Evolutionary conservation across 192 early-diverging fungal genomes (phyloP).

Genomic region (Entomortierella chlamydospora): DNA sequence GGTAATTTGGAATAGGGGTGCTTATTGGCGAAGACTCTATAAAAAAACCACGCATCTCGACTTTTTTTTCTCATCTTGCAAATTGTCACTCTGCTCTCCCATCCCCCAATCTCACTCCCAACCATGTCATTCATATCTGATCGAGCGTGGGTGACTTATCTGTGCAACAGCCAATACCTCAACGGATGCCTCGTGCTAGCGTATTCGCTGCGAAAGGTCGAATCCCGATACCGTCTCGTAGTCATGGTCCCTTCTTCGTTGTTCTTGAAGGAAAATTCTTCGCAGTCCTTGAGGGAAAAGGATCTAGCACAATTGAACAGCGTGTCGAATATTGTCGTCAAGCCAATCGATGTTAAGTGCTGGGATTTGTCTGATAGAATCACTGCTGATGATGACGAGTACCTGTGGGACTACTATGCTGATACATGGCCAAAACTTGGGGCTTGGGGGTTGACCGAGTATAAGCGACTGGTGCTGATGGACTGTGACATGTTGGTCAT

Average conservation of each 20-base stretch:
- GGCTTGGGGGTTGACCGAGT: conserved; percentile 69
- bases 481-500: conserved; percentile 78
- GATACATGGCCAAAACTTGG: conserved; percentile 74
- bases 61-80: not conserved
- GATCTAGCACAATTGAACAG: conserved; percentile 2
- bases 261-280: not conserved
- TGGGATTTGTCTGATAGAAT: not conserved
- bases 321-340: conserved; percentile 8
- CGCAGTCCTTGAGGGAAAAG: not conserved
- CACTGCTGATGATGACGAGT: conserved; percentile 4
- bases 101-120: not conserved
- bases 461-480: conserved; percentile 68
- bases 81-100: not conserved
- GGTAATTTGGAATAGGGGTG: no score
- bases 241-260: conserved; percentile 17
- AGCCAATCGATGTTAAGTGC: conserved; percentile 7
- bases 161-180: conserved; percentile 7
- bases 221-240: conserved; percentile 15
- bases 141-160: conserved; percentile 14
- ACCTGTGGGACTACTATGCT: conserved; percentile 25
- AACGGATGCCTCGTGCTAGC: conserved; percentile 20
- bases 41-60: not conserved
- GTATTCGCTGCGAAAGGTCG: conserved; percentile 20
- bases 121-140: not conserved
- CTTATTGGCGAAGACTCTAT: no score